phyloP scores from a whole-genome alignment of 495 filamentous ascomycete genomes.

The Sabuloglossum arenarium region DNA sequence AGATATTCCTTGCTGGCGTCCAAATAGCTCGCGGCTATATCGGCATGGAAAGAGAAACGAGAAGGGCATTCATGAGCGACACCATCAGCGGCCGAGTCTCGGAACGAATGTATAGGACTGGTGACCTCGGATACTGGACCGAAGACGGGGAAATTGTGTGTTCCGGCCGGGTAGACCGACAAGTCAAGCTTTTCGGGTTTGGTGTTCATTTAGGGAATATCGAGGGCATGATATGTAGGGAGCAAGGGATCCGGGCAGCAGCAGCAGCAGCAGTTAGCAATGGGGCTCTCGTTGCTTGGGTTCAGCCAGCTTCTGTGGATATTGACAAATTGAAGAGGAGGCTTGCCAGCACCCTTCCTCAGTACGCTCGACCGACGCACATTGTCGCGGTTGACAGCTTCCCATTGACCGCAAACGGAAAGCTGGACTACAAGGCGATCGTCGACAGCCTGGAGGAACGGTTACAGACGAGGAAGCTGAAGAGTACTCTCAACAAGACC shows the following conservation, averaged over 20 bases:
- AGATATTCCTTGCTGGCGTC: constrained; percentile 19
- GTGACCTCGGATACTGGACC: constrained; percentile 16
- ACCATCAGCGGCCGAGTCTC: background rate
- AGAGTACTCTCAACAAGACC: constrained; percentile 6
- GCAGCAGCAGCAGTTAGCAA: constrained; percentile 4
- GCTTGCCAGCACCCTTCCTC: constrained; percentile 6
- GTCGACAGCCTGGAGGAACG: background rate
- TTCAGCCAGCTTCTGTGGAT: constrained; percentile 10
- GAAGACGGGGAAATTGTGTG: constrained; percentile 11
- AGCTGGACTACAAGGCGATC: constrained; percentile 9
- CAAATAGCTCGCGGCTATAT: constrained; percentile 20
- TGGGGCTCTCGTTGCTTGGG: constrained; percentile 12
- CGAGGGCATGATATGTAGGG: constrained; percentile 12
- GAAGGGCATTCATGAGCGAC: background rate
- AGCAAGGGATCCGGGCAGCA: background rate
- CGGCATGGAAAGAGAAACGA: constrained; percentile 6
- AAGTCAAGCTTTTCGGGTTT: constrained; percentile 19
- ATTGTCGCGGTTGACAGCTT: constrained; percentile 11
- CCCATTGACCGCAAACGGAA: constrained; percentile 13
- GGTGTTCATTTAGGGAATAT: constrained; percentile 18
- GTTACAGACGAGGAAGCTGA: background rate
- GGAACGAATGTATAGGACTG: constrained; percentile 18
- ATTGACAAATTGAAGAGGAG: constrained; percentile 1
- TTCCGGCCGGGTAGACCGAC: constrained; percentile 16
- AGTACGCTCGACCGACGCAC: constrained; percentile 11